phyloP scores from a whole-genome alignment of 805 yeast genomes.

The Nakazawaea siamensis region DNA sequence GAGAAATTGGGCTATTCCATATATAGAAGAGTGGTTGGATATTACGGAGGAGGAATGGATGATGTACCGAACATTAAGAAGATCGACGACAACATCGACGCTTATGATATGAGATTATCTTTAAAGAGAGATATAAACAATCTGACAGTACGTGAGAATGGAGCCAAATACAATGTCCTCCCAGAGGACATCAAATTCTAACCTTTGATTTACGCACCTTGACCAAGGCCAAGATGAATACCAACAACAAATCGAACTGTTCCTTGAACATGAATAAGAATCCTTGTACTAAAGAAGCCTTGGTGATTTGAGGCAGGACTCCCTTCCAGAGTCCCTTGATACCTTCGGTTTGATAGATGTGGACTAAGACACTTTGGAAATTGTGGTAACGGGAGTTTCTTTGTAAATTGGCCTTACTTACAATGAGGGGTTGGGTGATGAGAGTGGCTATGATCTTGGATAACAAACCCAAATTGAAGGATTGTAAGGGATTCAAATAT shows the following conservation, averaged over 20 bases:
- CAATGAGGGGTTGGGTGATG: conserved; percentile 77
- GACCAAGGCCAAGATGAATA: conserved; percentile 7
- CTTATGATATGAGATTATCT: conserved; percentile 77
- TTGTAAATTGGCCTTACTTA: conserved; percentile 78
- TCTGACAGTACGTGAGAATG: conserved; percentile 51
- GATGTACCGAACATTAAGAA: conserved; percentile 36
- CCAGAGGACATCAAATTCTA: conserved; percentile 64
- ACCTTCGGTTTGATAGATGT: conserved; percentile 60
- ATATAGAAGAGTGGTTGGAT: conserved; percentile 81
- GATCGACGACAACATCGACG: conserved; percentile 66
- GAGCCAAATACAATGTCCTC: conserved; percentile 47
- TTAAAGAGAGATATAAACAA: conserved; percentile 46
- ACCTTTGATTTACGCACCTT: too few relatives aligned
- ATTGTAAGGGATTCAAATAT: conserved; percentile 50
- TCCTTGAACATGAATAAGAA: conserved; percentile 76
- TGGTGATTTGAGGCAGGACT: conserved; percentile 66
- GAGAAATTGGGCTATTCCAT: conserved; percentile 82
- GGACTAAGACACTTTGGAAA: conserved; percentile 55
- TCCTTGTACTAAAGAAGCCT: conserved; percentile 83
- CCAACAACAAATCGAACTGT: conserved; percentile 28
- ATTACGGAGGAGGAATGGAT: conserved; percentile 48
- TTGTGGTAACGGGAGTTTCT: conserved; percentile 34
- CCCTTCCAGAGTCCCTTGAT: conserved; percentile 68
- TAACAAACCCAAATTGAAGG: conserved; percentile 67
- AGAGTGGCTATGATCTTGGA: conserved; percentile 77